Conservation (phyloP, 371 early-diverging fungal genomes). For the Mortierella sp. region DNA sequence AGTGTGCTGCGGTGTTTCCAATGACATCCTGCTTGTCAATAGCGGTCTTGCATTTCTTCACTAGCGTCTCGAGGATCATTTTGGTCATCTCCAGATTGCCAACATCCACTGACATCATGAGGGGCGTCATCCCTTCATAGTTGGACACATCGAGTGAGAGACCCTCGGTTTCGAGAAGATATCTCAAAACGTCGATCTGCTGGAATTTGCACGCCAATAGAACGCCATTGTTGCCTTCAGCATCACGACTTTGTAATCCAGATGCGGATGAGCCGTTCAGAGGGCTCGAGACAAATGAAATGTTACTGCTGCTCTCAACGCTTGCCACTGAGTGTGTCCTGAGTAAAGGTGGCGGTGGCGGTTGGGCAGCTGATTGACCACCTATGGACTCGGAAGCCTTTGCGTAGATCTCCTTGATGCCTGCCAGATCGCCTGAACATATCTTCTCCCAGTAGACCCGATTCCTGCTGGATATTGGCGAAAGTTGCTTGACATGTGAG, state of each 20-base stretch:
- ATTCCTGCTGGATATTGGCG: conserved; percentile 53
- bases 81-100: conserved; percentile 46
- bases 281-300: conserved; percentile 2
- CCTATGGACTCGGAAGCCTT: neutral
- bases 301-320: conserved; percentile 16
- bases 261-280: conserved; percentile 14
- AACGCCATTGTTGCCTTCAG: conserved; percentile 58
- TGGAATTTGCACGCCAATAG: conserved; percentile 57
- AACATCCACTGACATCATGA: conserved; percentile 56
- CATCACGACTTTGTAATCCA: conserved; percentile 52
- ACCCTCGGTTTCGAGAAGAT: conserved; percentile 33
- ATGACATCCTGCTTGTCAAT: conserved; percentile 49
- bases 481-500: conserved; percentile 50
- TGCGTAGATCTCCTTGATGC: conserved; percentile 14
- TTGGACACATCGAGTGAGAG: conserved; percentile 38
- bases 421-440: conserved; percentile 32
- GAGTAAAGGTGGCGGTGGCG: conserved; percentile 3
- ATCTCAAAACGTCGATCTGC: conserved; percentile 48
- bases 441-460: conserved; percentile 54
- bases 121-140: conserved; percentile 55
- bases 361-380: neutral
- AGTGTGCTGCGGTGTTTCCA: conserved; percentile 58
- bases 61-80: conserved; percentile 32
- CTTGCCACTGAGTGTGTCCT: conserved; percentile 26
- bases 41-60: conserved; percentile 4